Conservation (phyloP, 2,329 filamentous ascomycete genomes). For the Fusarium brachygibbosum region DNA sequence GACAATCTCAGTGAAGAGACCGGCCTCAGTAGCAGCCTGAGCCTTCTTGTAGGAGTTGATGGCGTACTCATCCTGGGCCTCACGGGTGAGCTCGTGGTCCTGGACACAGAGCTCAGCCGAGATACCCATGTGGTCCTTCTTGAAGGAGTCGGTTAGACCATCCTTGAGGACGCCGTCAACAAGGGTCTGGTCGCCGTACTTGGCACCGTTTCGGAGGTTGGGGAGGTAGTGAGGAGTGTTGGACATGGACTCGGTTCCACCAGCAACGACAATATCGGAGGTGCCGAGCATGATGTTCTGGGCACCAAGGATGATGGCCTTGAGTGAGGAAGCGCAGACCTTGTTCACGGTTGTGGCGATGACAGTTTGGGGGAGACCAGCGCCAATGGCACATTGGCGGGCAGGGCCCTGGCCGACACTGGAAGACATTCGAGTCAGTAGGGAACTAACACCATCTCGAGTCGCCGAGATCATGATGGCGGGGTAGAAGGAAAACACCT, state of each 20-base stretch:
- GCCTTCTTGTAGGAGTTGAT: constrained; percentile 96
- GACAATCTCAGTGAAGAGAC: constrained; percentile 89
- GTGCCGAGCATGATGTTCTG: constrained; percentile 98
- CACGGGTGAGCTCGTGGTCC: constrained; percentile 84
- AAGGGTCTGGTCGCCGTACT: constrained; percentile 92
- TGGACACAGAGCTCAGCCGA: constrained; percentile 90
- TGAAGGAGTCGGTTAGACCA: constrained; percentile 93
- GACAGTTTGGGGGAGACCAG: constrained; percentile 83
- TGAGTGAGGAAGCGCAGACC: constrained; percentile 95
- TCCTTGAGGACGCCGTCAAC: constrained; percentile 95
- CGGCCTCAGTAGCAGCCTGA: constrained; percentile 84
- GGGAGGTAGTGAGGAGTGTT: constrained; percentile 97
- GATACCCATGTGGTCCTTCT: constrained; percentile 97
- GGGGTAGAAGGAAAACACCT: constrained; percentile 52
- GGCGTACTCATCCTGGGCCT: constrained; percentile 94
- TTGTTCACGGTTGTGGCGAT: constrained; percentile 98
- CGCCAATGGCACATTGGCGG: constrained; percentile 90
- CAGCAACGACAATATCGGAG: constrained; percentile 91
- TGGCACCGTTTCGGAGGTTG: constrained; percentile 85
- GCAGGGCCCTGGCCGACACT: constrained; percentile 97
- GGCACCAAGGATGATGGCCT: constrained; percentile 92
- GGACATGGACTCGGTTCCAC: constrained; percentile 98
- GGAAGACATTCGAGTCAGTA: constrained; percentile 32
- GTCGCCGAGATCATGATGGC: constrained; percentile 15
- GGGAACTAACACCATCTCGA: constrained; percentile 4